These are phyloP conservation scores for Penicillium goetzii DNA, from an alignment of 495 filamentous ascomycete species.

Conservation along the genomic window DNA sequence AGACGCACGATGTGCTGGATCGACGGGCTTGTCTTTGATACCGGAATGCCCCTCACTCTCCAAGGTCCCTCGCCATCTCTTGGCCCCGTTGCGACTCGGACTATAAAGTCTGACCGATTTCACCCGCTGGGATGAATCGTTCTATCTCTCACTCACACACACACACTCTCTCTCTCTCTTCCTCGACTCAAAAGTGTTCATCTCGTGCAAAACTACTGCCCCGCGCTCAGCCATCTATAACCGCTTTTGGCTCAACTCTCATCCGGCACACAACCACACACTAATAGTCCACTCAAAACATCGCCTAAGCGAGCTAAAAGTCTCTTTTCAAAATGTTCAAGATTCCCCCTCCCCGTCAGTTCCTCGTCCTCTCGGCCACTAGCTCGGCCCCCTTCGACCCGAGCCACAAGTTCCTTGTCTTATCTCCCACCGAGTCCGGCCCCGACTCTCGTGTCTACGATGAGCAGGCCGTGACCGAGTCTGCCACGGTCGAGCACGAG, in stretches of 20 bases:
- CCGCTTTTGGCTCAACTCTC: slow-evolving; percentile 5
- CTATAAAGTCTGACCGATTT: slow-evolving; percentile 42
- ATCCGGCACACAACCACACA: not conserved
- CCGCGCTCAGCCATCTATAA: slow-evolving; percentile 14
- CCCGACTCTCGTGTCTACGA: slow-evolving; percentile 34
- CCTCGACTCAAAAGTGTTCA: not conserved
- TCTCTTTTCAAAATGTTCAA: slow-evolving; percentile 40
- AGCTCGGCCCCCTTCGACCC: slow-evolving; percentile 27
- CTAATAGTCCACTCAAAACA: not conserved
- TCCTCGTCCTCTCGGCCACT: slow-evolving; percentile 41
- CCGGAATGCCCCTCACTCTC: slow-evolving; percentile 33
- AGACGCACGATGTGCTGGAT: slow-evolving; percentile 37
- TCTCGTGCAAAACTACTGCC: slow-evolving; percentile 1
- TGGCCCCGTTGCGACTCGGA: slow-evolving; percentile 14
- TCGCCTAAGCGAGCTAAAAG: not conserved
- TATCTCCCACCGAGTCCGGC: slow-evolving; percentile 44
- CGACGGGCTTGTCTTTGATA: slow-evolving; percentile 36
- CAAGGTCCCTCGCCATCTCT: slow-evolving; percentile 29
- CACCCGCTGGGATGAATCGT: slow-evolving; percentile 13
- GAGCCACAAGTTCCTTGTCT: slow-evolving; percentile 37
- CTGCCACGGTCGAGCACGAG: slow-evolving; percentile 16
- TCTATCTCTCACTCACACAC: not conserved
- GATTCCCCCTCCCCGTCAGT: slow-evolving; percentile 38
- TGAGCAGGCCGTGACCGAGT: slow-evolving; percentile 31
- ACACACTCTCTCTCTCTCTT: not conserved